Evolutionary conservation across 768 basidiomycete genomes (phyloP), one percentile per base, ranked within the genome.

Genomic region (Mycena crocata): DNA sequence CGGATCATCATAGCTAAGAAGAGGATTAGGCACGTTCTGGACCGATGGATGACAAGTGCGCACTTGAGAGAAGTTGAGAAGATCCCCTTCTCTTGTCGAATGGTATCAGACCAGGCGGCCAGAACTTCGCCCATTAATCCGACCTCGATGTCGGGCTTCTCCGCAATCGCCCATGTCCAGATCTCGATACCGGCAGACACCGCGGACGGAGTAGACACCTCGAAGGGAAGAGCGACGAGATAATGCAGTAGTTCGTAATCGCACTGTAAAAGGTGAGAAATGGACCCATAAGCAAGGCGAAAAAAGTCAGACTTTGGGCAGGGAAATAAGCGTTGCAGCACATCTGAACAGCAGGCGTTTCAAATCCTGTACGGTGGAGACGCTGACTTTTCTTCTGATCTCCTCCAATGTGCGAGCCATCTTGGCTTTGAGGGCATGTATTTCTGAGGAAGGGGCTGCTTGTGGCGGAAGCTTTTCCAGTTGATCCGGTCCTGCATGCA

Each of bases 91-190:
- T 89, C 85, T 39, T 87, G 83, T 67, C 86, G 87, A 65, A 98
- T 92, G 6, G 93, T 93, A 59, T 87, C 85, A 51, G 91, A 85
- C 98, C 98, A 99, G 3, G 93, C 93, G 3, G 93, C 87, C 49
- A 94, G 81, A 54, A 99, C 87, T 72, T 98, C 96, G 6, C 88
- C 83, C 85, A 98, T 92, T 23, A 98, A 78, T 2, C 90, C 88
- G 51, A 96, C 87, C 77, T 98, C 96, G 14, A 92, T 82, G 50
- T 87, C 86, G 0, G 93, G 90, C 64, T 93, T 89, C 75, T 97
- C 93, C 17, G 93, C 89, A 57, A 98, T 92, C 0, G 98, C 86
- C 96, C 96, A 98, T 4, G 93, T 95, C 98, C 98, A 99, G 13
- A 92, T 91, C 74, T 99, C 96, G 45, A 96, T 90, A 0, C 94